Evolutionary conservation across 2,329 filamentous ascomycete genomes (phyloP).

Genomic region (Sclerotinia subarctica): DNA sequence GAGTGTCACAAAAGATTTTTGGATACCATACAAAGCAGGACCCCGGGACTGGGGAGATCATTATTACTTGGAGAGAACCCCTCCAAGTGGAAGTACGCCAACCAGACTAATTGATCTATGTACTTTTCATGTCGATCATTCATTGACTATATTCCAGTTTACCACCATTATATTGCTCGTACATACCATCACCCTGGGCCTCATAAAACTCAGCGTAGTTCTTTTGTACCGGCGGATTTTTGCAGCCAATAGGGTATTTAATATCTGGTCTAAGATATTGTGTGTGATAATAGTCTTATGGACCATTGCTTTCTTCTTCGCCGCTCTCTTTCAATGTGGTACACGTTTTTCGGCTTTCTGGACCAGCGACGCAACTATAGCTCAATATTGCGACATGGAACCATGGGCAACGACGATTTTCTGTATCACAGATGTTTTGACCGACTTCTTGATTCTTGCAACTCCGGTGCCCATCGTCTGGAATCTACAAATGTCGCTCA

Average conservation of each 20-base stretch:
- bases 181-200: too few species aligned
- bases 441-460: not conserved
- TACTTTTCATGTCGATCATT: too few species aligned
- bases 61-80: too few species aligned
- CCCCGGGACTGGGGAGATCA: too few species aligned
- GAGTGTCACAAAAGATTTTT: too few species aligned
- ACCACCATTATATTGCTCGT: too few species aligned
- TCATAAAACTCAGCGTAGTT: too few species aligned
- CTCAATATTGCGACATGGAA: not conserved
- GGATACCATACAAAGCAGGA: too few species aligned
- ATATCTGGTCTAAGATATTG: not conserved
- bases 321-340: conserved; percentile 1
- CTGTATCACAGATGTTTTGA: conserved; percentile 1
- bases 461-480: not conserved
- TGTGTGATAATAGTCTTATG: not conserved
- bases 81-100: too few species aligned
- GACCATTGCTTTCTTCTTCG: not conserved
- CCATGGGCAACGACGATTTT: not conserved
- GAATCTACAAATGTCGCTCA: not conserved
- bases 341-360: not conserved
- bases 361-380: not conserved
- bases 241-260: not conserved
- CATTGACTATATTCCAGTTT: too few species aligned
- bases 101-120: too few species aligned
- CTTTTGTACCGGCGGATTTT: too few species aligned